Evolutionary conservation across 495 filamentous ascomycete genomes (phyloP).

Genomic region (Cetradonia linearis): DNA sequence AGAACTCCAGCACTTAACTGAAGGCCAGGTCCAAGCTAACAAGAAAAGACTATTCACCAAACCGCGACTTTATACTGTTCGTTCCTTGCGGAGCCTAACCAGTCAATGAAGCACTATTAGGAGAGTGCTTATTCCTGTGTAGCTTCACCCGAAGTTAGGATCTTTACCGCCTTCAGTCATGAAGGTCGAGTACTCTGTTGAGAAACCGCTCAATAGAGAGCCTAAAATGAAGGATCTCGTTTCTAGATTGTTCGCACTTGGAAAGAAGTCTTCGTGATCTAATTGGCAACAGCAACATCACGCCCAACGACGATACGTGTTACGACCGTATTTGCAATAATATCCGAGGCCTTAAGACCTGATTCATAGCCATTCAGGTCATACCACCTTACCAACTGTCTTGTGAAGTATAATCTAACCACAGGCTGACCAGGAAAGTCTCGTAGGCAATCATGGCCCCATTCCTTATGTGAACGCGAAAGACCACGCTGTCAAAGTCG

Average conservation of each 20-base stretch:
- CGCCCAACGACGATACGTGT: neutral
- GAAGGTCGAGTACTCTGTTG: conserved; percentile 30
- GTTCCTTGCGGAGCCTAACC: neutral
- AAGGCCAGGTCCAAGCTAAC: neutral
- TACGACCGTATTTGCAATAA: neutral
- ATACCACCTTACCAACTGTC: neutral
- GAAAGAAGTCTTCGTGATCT: neutral
- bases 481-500: conserved; percentile 36
- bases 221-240: conserved; percentile 33
- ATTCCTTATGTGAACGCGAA: conserved; percentile 37
- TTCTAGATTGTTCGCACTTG: conserved; percentile 25
- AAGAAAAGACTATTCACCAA: neutral
- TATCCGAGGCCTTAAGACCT: neutral
- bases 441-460: conserved; percentile 46
- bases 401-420: conserved; percentile 33
- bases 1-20: neutral
- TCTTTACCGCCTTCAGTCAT: neutral
- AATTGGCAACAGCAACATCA: neutral
- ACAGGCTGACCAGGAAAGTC: conserved; percentile 25
- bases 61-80: neutral
- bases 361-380: no score
- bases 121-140: neutral
- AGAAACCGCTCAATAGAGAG: conserved; percentile 39
- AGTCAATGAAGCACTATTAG: neutral
- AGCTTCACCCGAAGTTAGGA: neutral